Base-by-base conservation (phyloP, 23 red algal species). In the Cyanidium caldarium region DNA sequence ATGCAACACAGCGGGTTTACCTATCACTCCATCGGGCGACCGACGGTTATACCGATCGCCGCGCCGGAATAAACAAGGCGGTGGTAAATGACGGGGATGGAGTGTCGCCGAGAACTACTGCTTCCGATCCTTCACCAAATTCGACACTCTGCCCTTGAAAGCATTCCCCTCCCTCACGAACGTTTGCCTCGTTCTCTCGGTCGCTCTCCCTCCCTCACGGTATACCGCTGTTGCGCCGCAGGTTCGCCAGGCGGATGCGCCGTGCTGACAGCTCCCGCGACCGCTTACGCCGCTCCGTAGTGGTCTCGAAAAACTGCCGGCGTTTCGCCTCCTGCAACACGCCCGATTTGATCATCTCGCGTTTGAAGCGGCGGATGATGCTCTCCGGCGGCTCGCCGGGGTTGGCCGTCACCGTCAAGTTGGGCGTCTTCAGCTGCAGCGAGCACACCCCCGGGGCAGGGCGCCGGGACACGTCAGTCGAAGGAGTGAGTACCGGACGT, bases 301-400 rank as follows among this genome's bases (percentile, higher is more conserved):
- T 94, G 66, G 81, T 86, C 45, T 94, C 88, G 65, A 94, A 94
- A 42, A 85, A 86, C 57, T 81, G 81, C 39, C 88, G 75, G 39
- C 88, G 75, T 41, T 81, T 68, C 2, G 85, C 40, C 67, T 94
- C 88, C 33, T 77, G 80, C 0, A 94, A 38, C 30, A 85, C 74
- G 0, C 88, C 88, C n/a, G 66, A 67, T 57, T 86, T 94, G 56
- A 44, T 77, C 34, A 94, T 80, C 33, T 94, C 88, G 35, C 82
- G 85, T 68, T 86, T 86, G 66, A 94, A 94, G 20, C 88, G 73
- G 30, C 82, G 77, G 15, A 94, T 45, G 2, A 80, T 80, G 57
- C 39, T 58, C 17, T 65, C 39, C 10, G 31, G n/a, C 3, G 51
- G 51, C 21, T 61, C 51, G 5, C 51, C 51, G 7, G 51, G 51